Evolutionary conservation across 2,329 filamentous ascomycete species (phyloP).

Genomic region (Epichloe festucae): DNA sequence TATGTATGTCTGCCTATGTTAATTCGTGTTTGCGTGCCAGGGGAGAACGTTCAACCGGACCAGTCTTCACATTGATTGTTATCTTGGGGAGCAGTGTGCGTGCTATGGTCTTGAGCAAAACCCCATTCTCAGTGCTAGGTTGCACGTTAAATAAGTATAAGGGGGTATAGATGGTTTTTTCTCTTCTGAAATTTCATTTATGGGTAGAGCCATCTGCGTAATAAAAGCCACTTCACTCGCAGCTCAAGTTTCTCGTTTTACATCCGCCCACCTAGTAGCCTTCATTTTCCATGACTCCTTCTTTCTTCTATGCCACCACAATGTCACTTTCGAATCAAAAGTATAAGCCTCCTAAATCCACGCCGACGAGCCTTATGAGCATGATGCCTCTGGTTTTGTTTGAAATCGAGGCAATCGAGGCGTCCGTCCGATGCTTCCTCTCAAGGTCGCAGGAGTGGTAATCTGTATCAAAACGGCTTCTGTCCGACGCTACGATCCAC

Average conservation of each 20-base stretch:
- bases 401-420: conserved; percentile 9
- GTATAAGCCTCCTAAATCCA: too few species aligned
- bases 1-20: too few species aligned
- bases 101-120: too few species aligned
- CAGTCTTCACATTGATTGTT: too few species aligned
- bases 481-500: conserved; percentile 15
- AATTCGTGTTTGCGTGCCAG: too few species aligned
- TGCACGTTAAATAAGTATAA: too few species aligned
- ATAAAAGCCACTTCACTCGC: neutral
- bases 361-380: neutral
- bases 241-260: neutral
- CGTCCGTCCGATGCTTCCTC: neutral
- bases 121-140: too few species aligned
- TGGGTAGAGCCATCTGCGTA: neutral
- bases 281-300: neutral
- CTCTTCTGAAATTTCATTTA: too few species aligned
- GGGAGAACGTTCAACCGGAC: too few species aligned
- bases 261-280: too few species aligned
- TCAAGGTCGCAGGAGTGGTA: neutral
- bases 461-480: conserved; percentile 11
- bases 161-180: too few species aligned
- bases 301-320: neutral
- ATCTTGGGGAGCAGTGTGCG: too few species aligned
- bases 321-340: neutral
- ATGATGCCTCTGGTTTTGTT: conserved; percentile 4